These are phyloP conservation scores for Phaseolus coccineus DNA, from an alignment of 331 rosid genomes.

Conservation along the genomic window DNA sequence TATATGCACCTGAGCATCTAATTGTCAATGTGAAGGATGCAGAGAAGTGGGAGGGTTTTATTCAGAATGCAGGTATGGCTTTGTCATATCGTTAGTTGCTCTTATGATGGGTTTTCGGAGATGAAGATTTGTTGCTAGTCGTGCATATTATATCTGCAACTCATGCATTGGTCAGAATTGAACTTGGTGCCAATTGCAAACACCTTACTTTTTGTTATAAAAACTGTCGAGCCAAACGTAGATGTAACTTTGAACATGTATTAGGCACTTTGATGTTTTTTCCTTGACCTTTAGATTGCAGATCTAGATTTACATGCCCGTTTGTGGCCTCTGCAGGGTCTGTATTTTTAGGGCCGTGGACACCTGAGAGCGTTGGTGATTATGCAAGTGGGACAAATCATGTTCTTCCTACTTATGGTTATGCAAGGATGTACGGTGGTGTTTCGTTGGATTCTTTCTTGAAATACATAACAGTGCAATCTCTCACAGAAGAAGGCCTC, in stretches of 20 bases:
- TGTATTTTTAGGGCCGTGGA: constrained; percentile 80
- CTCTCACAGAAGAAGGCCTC: constrained; percentile 80
- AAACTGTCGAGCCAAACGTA: neutral
- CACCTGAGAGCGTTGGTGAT: constrained; percentile 91
- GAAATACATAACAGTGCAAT: constrained; percentile 77
- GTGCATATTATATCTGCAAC: neutral
- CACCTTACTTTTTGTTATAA: neutral
- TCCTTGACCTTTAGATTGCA: neutral
- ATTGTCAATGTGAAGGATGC: constrained; percentile 84
- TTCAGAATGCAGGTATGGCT: constrained; percentile 79
- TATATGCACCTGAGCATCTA: constrained; percentile 94
- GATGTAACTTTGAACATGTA: neutral
- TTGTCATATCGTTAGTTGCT: constrained; percentile 9
- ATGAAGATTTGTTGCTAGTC: neutral
- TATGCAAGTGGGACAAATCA: constrained; percentile 91
- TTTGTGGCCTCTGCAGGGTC: constrained; percentile 59
- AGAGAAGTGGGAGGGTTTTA: constrained; percentile 85
- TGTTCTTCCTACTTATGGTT: constrained; percentile 84
- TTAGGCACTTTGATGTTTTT: neutral
- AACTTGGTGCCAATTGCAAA: constrained; percentile 3
- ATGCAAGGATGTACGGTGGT: constrained; percentile 86
- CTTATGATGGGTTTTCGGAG: neutral
- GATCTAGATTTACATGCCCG: neutral
- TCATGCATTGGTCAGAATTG: constrained; percentile 2
- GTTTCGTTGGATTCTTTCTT: constrained; percentile 79